Conservation (phyloP, 148 eudicot genomes). For the Suaeda aralocaspica region DNA sequence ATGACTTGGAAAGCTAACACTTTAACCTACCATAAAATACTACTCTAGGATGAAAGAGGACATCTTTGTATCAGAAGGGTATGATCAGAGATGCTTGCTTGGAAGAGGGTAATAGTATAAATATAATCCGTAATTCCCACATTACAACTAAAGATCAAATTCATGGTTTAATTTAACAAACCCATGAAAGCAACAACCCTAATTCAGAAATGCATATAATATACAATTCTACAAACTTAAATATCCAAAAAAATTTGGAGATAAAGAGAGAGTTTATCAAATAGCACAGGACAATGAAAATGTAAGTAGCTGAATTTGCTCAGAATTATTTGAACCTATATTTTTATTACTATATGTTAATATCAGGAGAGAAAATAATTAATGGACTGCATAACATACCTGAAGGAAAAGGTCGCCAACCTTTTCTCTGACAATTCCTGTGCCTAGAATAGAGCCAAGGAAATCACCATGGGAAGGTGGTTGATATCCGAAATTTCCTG, state of each 20-base stretch:
- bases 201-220: neutral
- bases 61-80: neutral
- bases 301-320: neutral
- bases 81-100: neutral
- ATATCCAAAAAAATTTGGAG: neutral
- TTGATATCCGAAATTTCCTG: constrained; percentile 80
- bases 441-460: constrained; percentile 86
- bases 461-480: constrained; percentile 88
- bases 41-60: neutral
- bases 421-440: constrained; percentile 87
- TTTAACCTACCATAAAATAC: neutral
- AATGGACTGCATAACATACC: constrained; percentile 38
- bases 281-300: too few relatives aligned
- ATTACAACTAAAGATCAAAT: neutral
- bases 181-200: neutral
- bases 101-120: neutral
- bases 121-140: neutral
- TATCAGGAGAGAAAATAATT: neutral
- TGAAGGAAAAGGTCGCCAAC: constrained; percentile 84
- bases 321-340: neutral
- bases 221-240: neutral
- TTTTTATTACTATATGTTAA: neutral
- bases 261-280: neutral
- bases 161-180: neutral
- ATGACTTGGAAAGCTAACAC: neutral